phyloP scores from a whole-genome alignment of 164 flowering plant genomes.

The Tetrastigma voinierianum region DNA sequence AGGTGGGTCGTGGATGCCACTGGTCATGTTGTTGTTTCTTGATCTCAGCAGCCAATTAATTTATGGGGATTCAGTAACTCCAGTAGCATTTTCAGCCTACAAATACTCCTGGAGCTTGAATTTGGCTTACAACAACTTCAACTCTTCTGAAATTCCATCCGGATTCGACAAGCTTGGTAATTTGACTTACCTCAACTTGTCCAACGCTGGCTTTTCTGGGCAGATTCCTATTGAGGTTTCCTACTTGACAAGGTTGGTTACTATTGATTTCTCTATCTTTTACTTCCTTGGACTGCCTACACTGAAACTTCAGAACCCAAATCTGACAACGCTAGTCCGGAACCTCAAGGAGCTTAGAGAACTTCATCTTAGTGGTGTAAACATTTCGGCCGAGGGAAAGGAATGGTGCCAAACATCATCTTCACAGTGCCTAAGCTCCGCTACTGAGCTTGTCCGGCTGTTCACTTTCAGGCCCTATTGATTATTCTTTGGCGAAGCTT shows the following conservation, averaged over 20 bases:
- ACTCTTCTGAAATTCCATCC: slow-evolving; percentile 12
- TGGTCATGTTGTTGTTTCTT: slow-evolving; percentile 30
- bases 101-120: slow-evolving; percentile 30
- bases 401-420: slow-evolving; percentile 34
- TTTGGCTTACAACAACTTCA: slow-evolving; percentile 39
- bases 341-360: slow-evolving; percentile 26
- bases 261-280: slow-evolving; percentile 31
- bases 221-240: slow-evolving; percentile 41
- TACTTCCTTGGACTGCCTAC: background rate
- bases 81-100: slow-evolving; percentile 30
- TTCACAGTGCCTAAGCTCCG: slow-evolving; percentile 35
- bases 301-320: slow-evolving; percentile 31
- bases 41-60: slow-evolving; percentile 29
- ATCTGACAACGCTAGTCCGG: slow-evolving; percentile 21
- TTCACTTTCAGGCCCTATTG: no score
- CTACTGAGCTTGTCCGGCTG: background rate
- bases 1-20: slow-evolving; percentile 27
- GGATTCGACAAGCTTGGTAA: background rate
- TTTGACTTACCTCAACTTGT: slow-evolving; percentile 48
- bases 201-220: slow-evolving; percentile 45
- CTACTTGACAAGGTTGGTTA: slow-evolving; percentile 24
- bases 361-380: slow-evolving; percentile 32
- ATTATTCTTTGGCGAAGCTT: no score
- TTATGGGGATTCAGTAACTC: slow-evolving; percentile 21
- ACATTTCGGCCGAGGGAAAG: slow-evolving; percentile 22